Base-by-base conservation (phyloP, 257 asterid species). In the Galeopsis tetrahit region DNA sequence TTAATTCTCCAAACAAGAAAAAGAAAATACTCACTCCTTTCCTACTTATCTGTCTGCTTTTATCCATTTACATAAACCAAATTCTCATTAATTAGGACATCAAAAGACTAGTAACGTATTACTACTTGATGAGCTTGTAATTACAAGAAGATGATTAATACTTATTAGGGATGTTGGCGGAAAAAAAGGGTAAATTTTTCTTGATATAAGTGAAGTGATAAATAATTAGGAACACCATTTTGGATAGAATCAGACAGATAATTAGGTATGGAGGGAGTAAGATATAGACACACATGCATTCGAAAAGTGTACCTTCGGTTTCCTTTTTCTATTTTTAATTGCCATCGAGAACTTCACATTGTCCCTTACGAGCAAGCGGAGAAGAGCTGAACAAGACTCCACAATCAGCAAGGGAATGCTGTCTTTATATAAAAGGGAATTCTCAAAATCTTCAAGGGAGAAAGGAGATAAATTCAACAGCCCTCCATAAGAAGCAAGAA, bases 371-470 rank as follows among this genome's bases (percentile, higher is more conserved):
- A 95, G 95, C 72, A 92, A 79, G 75, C 87, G 91, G 80, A 95
- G 89, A 75, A 92, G 89, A 70, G 91, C 76, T 36, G 96, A 86
- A 82, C 81, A 92, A 77, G 89, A 84, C 77, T 95, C 99, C 59
- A 85, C 84, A 70, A 92, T 68, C 68, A 95, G 90, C 73, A 84
- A 68, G 14, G 91, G 88, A 60, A 90, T 90, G 85, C 88, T 78
- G 71, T 88, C 96, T 83, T 85, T 91, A 74, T 88, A 85, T 74
- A 96, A 84, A 67, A 95, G 84, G 44, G 98, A 87, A 78, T 86
- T 86, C 82, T 87, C 97, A 73, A 95, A 95, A 82, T 90, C 97
- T 82, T 92, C 98, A 36, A 95, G 89, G 71, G 98, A 84, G 83
- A 95, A 95, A 49, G 96, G 98, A 21, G 86, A 90, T 83, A 93